Base-by-base conservation (phyloP, 192 early-diverging fungal genomes). In the Backusella parvicylindrica region DNA sequence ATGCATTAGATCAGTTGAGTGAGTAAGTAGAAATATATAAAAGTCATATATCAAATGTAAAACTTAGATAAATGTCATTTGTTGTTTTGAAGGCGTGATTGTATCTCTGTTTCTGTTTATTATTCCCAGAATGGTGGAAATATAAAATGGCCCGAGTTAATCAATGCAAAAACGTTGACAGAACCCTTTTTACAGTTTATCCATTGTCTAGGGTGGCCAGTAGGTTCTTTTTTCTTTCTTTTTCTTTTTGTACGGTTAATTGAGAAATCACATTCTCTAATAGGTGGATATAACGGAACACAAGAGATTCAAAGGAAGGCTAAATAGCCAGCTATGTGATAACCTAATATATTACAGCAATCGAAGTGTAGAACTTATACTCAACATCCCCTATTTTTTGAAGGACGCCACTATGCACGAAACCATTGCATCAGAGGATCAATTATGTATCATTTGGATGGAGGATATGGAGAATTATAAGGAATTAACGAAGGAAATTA, bases 321-420 rank as follows among this genome's bases (percentile, higher is more conserved):
- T 93, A 4, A 78, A 83, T 50, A 23, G 79, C 7, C 43, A 73
- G 6, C 36, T 86, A 11, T 93, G 91, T 70, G 79, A 84, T 32
- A 89, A 89, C 1, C 83, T 89, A 0, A 88, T 89, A 0, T 95
- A 95, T 79, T 95, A 85, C 82, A 89, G 90, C 0, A 87, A 88
- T 53, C 77, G 88, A 26, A 87, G 76, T 18, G 78, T 81, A 13
- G 92, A 95, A 75, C 83, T 92, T 33, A 83, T 94, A 37, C 90
- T 93, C 68, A 87, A 92, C 77, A 80, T 84, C 1, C 94, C 94
- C 5, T 92, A 93, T 66, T 71, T 88, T 40, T 79, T 92, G 40
- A 33, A 71, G 0, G 31, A 53, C 8, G 73, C 78, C n/a, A 53
- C 49, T 43, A 74, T 78, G 15, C 84, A 87, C 60, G 81, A 81